Evolutionary conservation across 345 rosid species (phyloP), one percentile per base, ranked within the genome.

Genomic region (Acer yangbiense): DNA sequence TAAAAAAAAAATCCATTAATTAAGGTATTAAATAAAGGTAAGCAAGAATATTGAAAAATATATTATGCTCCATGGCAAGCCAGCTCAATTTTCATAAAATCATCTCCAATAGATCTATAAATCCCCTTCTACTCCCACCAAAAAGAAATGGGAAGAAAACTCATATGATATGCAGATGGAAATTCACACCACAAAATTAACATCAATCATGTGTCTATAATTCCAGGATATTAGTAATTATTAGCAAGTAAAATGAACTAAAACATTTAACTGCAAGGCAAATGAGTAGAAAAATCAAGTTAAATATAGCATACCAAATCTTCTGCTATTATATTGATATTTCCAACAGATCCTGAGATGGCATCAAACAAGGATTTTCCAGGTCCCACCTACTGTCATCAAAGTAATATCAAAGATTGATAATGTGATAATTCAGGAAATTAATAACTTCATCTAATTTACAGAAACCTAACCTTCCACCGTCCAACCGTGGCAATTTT

Each of bases 361-460:
- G 91, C 94, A 72, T 95, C 97, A 81, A 93, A 95, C 57, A 93
- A 66, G 27, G 96, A 86, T 78, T 92, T 92, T 85, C 91, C 95
- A 80, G 99, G 99, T 85, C 99, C 99, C 69, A 89, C 98, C 98
- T 95, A 87, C 90, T 76, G 87, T 65, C 94, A 89, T 20, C 80
- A 75, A 82, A 73, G 75, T 41, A 85, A 77, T 58, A 62, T 75
- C 75, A 74, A 48, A 82, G 81, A 74, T 72, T 71, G 50, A 82
- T 78, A 43, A 66, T n/a, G 65, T 68, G 44, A 81, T 78, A 27
- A 39, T 52, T 68, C 29, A 69, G 68, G 43, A 77, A 77, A 70
- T 68, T 9, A 73, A 27, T 43, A 86, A 60, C 62, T 74, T 57
- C 18, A 70, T 60, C 74, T 18, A 64, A 55, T 76, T 72, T 58